Base-by-base conservation (phyloP, 2,329 filamentous ascomycete genomes). In the Aspergillus fijiensis region DNA sequence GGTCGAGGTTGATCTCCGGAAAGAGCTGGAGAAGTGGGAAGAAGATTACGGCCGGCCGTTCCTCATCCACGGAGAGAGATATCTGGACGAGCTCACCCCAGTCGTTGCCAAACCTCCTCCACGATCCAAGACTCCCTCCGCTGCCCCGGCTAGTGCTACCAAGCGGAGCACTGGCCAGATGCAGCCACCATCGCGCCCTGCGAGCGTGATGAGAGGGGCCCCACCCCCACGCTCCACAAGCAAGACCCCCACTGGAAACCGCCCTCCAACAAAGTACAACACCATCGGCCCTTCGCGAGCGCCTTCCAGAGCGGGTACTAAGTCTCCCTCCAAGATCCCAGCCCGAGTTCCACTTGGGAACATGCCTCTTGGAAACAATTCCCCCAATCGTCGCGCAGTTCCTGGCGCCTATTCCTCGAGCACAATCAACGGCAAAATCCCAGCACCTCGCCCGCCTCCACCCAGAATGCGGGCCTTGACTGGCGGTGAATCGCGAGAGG, bases 41-140 rank as follows among this genome's bases (percentile, higher is more conserved):
- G 89, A 96, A 56, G 95, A 98, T 72, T 97, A 94, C 74, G 94
- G 92, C 3, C 87, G 92, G 11, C 91, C 93, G 3, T 99, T 99
- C 81, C 81, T 96, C 50, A 93, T 99, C 14, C 92, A 95, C 66
- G 95, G 95, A 31, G 90, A 96, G 71, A 85, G 91, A 65, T 99
- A 97, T 72, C 82, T 99, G 39, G 92, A 98, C 64, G 85, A 89
- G 60, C 79, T 98, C n/a, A 84, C 84, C 64, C 83, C 81, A 11
- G 82, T 85, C 14, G 81, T 87, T 65, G 86, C 90, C 21, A 96
- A 93, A 78, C 80, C 82, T 47, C 82, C 86, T 5, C 81, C 86
- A 27, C 74, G 80, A 47, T 77, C 79, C 21, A 81, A 81, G 69
- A 81, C 79, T 5, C 79, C 79, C 3, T 77, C 75, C 16, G 72